Conservation (phyloP, 352 stramenopile species). For the Pythium angustatum region DNA sequence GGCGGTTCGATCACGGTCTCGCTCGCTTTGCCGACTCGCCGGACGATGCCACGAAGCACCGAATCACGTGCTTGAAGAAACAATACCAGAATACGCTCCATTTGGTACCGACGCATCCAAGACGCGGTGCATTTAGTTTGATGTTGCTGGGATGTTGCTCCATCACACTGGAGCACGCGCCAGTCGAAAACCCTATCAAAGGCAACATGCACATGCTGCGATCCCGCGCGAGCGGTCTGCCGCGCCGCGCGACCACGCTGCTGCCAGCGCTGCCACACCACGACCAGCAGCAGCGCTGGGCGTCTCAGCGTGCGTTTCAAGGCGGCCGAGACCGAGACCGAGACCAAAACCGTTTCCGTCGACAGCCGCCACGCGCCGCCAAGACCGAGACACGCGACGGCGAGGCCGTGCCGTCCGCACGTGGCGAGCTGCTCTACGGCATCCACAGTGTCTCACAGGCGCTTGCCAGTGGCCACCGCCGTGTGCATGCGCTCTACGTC, state of each 20-base stretch:
- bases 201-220: conserved; percentile 4
- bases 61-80: conserved; percentile 20
- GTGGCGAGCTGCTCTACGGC: conserved; percentile 65
- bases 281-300: conserved; percentile 5
- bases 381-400: conserved; percentile 34
- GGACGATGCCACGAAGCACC: conserved; percentile 26
- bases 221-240: conserved; percentile 4
- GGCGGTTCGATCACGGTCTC: neutral
- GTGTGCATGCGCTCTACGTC: conserved; percentile 54
- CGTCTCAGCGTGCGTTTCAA: conserved; percentile 13
- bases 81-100: conserved; percentile 25
- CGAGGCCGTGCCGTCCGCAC: conserved; percentile 47
- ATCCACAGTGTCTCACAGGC: conserved; percentile 73
- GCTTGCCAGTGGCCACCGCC: conserved; percentile 57
- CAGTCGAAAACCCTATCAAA: neutral
- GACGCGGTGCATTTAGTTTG: too few species aligned
- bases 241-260: neutral
- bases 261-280: neutral
- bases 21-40: neutral
- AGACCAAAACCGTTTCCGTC: conserved; percentile 16
- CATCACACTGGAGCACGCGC: neutral
- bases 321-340: conserved; percentile 5
- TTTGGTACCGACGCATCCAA: too few species aligned
- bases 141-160: conserved; percentile 16
- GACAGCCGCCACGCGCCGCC: neutral